Evolutionary conservation across 805 yeast genomes (phyloP), one percentile per base, ranked within the genome.

Genomic region (Candida quercuum): DNA sequence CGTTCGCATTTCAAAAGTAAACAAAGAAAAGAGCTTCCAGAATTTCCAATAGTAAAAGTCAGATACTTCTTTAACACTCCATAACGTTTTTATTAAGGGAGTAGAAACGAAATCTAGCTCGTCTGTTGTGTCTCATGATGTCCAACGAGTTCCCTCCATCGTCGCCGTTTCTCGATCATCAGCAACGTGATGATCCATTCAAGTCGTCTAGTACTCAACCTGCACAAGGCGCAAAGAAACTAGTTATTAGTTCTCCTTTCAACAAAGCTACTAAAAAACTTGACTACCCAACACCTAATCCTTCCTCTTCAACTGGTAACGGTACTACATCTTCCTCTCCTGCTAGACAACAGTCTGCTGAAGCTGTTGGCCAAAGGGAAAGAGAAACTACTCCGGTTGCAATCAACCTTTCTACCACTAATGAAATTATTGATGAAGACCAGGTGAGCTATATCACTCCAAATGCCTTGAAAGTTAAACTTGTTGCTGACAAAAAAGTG

Each of bases 261-360:
- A 24, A 42, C 22, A 39, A 37, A 8, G 29, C 16, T 15, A 16
- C 49, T 39, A 59, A 49, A 31, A 50, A 57, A 25, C 38, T 42
- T 18, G 65, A 65, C 9, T 78, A 78, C 48, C 86, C 86, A 11
- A 81, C 88, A 1, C 91, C 91, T 16, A 74, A 78, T 46, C 88
- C 91, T 1, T 80, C 87, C 1, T 74, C 80, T 1, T 69, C 76
- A 6, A 49, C 64, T 6, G 77, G 75, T 14, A 38, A 19, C 10
- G 20, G 10, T 26, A 46, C 39, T 14, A 50, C 60, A 30, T 59
- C 66, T 1, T 63, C 69, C 1, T 63, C 71, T 2, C 68, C 60
- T 10, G 45, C 41, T 5, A 48, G 57, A 43, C 23, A 32, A 2
- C 40, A 35, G 11, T 29, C 16, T 13, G 32, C n/a, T 18, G 16